Conservation (phyloP, 805 yeast species). For the Lipomyces anomalus region DNA sequence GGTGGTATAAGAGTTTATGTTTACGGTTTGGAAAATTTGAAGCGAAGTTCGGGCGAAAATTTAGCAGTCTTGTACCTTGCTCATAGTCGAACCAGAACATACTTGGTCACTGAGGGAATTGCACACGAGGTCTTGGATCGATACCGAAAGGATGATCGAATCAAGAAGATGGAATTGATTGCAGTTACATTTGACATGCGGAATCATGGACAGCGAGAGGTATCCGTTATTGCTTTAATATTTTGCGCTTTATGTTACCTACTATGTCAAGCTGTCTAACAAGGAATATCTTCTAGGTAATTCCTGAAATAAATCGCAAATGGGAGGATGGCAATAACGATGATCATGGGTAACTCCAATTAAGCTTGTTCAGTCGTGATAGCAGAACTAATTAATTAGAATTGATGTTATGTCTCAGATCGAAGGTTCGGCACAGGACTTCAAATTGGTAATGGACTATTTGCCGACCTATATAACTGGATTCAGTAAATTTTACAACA, state of each 20-base stretch:
- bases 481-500: constrained; percentile 32
- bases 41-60: constrained; percentile 21
- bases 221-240: no score
- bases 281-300: no score
- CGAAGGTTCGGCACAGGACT: constrained; percentile 43
- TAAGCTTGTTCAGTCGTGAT: no score
- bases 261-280: no score
- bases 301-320: no score
- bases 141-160: constrained; percentile 17
- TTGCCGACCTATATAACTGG: constrained; percentile 39
- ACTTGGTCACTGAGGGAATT: constrained; percentile 37
- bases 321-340: no score
- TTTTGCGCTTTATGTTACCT: no score
- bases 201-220: constrained; percentile 49
- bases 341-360: no score
- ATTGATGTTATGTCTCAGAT: no score
- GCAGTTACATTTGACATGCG: constrained; percentile 49
- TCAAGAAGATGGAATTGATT: no score
- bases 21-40: constrained; percentile 38
- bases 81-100: constrained; percentile 44
- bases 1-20: constrained; percentile 46
- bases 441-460: constrained; percentile 41
- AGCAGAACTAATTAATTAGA: no score
- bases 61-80: constrained; percentile 41
- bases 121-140: constrained; percentile 37